A percentile compares a stretch with the other conserved stretches of the same genome.
These are phyloP conservation scores for Syzygium malaccense DNA, from an alignment of 441 rosid species.

Conservation along the genomic window DNA sequence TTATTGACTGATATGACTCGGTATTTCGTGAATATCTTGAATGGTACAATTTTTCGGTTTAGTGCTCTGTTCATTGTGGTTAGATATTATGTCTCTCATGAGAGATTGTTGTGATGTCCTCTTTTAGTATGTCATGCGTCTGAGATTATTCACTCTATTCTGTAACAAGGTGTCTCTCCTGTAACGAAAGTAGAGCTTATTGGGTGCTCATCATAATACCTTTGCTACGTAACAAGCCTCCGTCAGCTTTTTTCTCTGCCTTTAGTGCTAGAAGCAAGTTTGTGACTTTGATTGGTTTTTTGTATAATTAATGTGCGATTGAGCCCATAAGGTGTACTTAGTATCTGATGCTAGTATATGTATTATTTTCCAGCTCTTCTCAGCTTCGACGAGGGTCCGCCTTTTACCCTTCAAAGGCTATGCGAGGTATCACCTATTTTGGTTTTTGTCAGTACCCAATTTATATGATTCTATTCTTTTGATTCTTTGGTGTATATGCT, in stretches of 20 bases:
- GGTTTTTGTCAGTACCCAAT: not conserved
- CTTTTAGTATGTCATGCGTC: not conserved
- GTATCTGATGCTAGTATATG: not conserved
- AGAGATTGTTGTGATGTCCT: not conserved
- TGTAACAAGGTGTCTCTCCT: not conserved
- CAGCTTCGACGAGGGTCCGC: conserved; percentile 80
- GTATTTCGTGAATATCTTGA: not conserved
- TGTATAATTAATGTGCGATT: not conserved
- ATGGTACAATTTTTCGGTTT: not conserved
- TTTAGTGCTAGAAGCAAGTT: not conserved
- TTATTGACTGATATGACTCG: not conserved
- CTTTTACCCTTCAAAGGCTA: conserved; percentile 90
- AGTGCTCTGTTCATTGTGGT: not conserved
- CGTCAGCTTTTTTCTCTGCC: not conserved
- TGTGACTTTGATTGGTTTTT: not conserved
- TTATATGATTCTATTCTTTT: not conserved
- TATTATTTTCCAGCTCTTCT: conserved; percentile 50
- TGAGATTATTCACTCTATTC: not conserved
- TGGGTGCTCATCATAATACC: not conserved
- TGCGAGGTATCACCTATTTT: conserved; percentile 49
- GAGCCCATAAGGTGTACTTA: not conserved
- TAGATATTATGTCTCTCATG: not conserved
- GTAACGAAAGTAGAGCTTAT: not conserved
- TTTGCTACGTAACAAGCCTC: not conserved
- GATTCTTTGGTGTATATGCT: not conserved